Percentiles rank a stretch among this genome's conserved stretches.
Conservation (phyloP, 2,329 filamentous ascomycete species). For the Hymenoscyphus scutula region DNA sequence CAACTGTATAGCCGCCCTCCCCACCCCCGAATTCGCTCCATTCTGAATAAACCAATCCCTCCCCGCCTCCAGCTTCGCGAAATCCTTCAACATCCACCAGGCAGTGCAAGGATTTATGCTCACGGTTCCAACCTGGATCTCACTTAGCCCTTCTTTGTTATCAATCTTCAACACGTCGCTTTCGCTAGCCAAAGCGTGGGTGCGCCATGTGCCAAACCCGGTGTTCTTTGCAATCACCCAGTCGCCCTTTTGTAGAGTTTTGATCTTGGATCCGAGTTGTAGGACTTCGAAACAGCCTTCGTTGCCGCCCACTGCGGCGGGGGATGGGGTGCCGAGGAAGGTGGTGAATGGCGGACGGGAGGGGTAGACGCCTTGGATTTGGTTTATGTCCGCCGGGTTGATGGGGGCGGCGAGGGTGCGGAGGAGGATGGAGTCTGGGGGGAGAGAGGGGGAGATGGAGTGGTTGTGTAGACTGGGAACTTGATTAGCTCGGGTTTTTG, state of each 20-base stretch:
- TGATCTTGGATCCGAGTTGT: constrained; percentile 55
- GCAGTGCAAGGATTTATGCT: constrained; percentile 92
- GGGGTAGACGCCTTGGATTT: constrained; percentile 95
- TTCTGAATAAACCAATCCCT: constrained; percentile 97
- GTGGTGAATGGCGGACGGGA: constrained; percentile 75
- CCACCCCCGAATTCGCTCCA: constrained; percentile 91
- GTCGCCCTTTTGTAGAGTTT: constrained; percentile 67
- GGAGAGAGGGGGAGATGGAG: constrained; percentile 73
- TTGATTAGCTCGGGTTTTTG: not conserved
- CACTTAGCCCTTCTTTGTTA: constrained; percentile 66
- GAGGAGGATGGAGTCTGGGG: constrained; percentile 66
- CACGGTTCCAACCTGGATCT: constrained; percentile 81
- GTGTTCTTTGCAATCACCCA: constrained; percentile 89
- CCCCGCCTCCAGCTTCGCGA: constrained; percentile 51
- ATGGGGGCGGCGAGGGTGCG: constrained; percentile 88
- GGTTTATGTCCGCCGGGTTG: constrained; percentile 97
- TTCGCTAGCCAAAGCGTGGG: constrained; percentile 70
- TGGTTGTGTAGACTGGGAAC: constrained; percentile 63
- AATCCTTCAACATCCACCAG: constrained; percentile 88
- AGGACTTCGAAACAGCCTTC: constrained; percentile 94
- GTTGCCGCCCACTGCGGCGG: constrained; percentile 79
- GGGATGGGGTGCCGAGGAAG: constrained; percentile 70
- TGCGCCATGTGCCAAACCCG: constrained; percentile 91
- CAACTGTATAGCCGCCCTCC: constrained; percentile 86
- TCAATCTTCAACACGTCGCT: constrained; percentile 66